These are phyloP conservation scores for Saccharum hybrid DNA, from an alignment of 202 grass and related monocot genomes.

Conservation along the genomic window DNA sequence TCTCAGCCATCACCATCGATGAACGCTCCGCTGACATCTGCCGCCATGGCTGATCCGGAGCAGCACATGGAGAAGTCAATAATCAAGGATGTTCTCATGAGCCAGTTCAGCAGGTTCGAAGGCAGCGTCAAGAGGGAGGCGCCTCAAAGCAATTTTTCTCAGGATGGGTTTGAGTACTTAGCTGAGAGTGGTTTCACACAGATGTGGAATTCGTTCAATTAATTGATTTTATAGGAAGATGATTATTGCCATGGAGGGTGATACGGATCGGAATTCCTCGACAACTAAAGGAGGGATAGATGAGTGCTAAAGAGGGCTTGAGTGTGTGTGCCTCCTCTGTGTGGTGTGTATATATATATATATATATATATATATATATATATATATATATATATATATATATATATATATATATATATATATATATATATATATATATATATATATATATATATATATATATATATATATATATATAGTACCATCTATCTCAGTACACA, in stretches of 20 bases:
- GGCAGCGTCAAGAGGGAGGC: constrained; percentile 71
- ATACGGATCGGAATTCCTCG: not conserved
- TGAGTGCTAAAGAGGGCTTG: constrained; percentile 31
- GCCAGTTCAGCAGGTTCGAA: constrained; percentile 64
- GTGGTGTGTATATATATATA: constrained; percentile 28
- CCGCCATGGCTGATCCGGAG: constrained; percentile 47
- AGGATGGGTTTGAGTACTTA: constrained; percentile 73
- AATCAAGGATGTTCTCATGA: constrained; percentile 65
- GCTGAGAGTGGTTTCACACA: constrained; percentile 73
- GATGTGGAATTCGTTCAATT: constrained; percentile 74
- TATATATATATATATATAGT: too few species aligned
- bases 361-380: too few species aligned
- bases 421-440: too few species aligned
- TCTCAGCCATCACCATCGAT: constrained; percentile 50
- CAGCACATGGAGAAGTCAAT: constrained; percentile 53
- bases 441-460: too few species aligned
- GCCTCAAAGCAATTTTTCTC: constrained; percentile 50
- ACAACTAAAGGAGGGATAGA: not conserved
- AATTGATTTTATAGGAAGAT: constrained; percentile 44
- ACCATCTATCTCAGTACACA: too few species aligned
- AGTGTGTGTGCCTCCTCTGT: constrained; percentile 35
- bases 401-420: too few species aligned
- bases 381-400: too few species aligned
- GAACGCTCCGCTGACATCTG: constrained; percentile 23
- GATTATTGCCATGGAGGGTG: not conserved